These are phyloP conservation scores for Parastagonospora nodorum DNA, from an alignment of 2,329 filamentous ascomycete species.

Conservation along the genomic window DNA sequence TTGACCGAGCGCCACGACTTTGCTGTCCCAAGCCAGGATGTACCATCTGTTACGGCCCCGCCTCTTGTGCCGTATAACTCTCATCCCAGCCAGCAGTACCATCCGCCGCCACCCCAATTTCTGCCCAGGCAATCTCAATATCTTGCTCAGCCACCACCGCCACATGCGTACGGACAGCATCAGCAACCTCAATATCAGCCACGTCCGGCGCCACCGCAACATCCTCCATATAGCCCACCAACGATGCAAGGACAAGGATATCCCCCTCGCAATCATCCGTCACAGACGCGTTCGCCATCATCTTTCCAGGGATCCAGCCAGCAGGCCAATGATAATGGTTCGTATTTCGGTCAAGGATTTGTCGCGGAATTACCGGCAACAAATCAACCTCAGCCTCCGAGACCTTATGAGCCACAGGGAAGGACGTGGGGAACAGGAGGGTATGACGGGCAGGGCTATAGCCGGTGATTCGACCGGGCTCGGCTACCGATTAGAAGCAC, in stretches of 20 bases:
- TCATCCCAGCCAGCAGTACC: not conserved
- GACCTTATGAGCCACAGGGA: conserved; percentile 2
- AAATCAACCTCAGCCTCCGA: not conserved
- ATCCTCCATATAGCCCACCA: not conserved
- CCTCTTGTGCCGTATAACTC: not conserved
- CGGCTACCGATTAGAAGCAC: no score
- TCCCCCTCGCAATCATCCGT: not conserved
- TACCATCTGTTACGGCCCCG: not conserved
- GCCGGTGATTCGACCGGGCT: not conserved
- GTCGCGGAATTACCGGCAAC: conserved; percentile 11
- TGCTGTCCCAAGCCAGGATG: not conserved
- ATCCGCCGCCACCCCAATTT: conserved; percentile 1
- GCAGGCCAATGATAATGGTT: conserved; percentile 2
- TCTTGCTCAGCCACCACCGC: not conserved
- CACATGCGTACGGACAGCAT: not conserved
- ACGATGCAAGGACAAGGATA: not conserved
- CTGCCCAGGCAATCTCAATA: not conserved
- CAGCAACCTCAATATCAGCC: conserved; percentile 6
- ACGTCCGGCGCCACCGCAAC: conserved; percentile 1
- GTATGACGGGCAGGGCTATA: conserved; percentile 16
- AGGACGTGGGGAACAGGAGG: conserved; percentile 12
- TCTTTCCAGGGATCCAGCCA: conserved; percentile 13
- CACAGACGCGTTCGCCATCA: conserved; percentile 7
- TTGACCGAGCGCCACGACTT: conserved; percentile 6
- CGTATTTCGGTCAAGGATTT: conserved; percentile 1